Conservation (phyloP, 73 alveolate genomes). For the Tetrahymena malaccensis region DNA sequence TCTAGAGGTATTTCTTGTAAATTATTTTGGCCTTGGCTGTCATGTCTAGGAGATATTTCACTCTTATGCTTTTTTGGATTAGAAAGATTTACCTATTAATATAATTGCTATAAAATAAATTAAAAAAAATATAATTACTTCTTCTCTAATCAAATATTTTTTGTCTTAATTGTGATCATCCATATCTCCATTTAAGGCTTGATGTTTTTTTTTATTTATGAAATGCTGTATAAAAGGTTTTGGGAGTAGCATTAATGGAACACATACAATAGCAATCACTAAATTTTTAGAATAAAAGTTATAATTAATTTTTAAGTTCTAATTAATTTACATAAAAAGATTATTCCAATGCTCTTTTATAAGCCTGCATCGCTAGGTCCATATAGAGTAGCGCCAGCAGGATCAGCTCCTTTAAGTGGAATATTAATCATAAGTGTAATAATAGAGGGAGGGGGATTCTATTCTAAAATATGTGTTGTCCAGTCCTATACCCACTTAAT, state of each 20-base stretch:
- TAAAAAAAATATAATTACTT: not conserved
- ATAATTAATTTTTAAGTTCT: not conserved
- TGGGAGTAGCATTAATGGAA: constrained; percentile 89
- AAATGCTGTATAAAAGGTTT: constrained; percentile 74
- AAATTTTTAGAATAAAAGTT: not conserved
- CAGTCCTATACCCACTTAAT: constrained; percentile 88
- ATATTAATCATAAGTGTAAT: constrained; percentile 86
- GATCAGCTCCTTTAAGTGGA: constrained; percentile 68
- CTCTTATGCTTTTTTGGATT: not conserved
- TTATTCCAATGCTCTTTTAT: constrained; percentile 53
- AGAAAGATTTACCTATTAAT: not conserved
- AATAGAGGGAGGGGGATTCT: constrained; percentile 79
- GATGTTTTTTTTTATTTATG: constrained; percentile 35
- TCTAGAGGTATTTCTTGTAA: constrained; percentile 19
- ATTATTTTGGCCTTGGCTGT: not conserved
- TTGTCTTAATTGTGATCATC: constrained; percentile 18
- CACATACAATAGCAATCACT: constrained; percentile 57
- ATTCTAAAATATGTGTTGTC: constrained; percentile 38
- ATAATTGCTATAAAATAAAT: not conserved
- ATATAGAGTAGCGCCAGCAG: constrained; percentile 73
- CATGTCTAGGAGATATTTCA: not conserved
- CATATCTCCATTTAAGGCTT: not conserved
- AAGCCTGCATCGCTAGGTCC: constrained; percentile 47
- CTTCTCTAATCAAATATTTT: constrained; percentile 22
- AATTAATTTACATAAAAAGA: constrained; percentile 33